These are phyloP conservation scores for Cladophialophora chaetospira DNA, from an alignment of 2,329 filamentous ascomycete genomes.

Conservation along the genomic window DNA sequence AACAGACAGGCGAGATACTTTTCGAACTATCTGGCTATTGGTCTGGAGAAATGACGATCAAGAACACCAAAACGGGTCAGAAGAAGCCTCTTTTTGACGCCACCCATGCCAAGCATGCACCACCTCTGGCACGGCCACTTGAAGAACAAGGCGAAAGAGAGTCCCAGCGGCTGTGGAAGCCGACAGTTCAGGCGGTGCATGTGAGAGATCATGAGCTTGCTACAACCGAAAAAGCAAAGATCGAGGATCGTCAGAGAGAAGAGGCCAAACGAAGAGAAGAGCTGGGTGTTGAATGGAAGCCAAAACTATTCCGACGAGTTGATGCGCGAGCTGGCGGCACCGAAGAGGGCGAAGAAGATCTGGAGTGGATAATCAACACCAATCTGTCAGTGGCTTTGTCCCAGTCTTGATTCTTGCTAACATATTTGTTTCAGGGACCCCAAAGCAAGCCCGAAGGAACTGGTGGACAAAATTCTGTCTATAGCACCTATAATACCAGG, in stretches of 20 bases:
- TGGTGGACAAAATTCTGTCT: slow-evolving; percentile 72
- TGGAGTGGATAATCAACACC: slow-evolving; percentile 94
- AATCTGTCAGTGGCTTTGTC: slow-evolving; percentile 64
- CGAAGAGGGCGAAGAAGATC: slow-evolving; percentile 80
- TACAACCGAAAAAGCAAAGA: slow-evolving; percentile 93
- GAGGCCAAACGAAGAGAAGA: slow-evolving; percentile 80
- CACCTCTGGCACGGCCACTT: slow-evolving; percentile 72
- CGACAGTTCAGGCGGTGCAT: slow-evolving; percentile 78
- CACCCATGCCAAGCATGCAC: slow-evolving; percentile 71
- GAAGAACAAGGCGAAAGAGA: slow-evolving; percentile 87
- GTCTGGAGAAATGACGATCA: slow-evolving; percentile 94
- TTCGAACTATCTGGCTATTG: slow-evolving; percentile 90
- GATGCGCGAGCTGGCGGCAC: slow-evolving; percentile 68
- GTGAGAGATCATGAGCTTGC: slow-evolving; percentile 83
- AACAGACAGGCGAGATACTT: slow-evolving; percentile 80
- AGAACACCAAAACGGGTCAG: slow-evolving; percentile 84
- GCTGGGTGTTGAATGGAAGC: slow-evolving; percentile 82
- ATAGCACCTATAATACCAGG: slow-evolving; percentile 84
- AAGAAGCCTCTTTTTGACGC: slow-evolving; percentile 91
- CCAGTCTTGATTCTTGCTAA: background rate
- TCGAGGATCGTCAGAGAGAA: slow-evolving; percentile 88
- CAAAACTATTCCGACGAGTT: slow-evolving; percentile 78
- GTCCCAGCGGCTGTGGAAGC: slow-evolving; percentile 83
- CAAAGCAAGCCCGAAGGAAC: slow-evolving; percentile 18
- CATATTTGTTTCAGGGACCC: slow-evolving; percentile 21